These are phyloP conservation scores for Talaromyces proteolyticus DNA, from an alignment of 495 filamentous ascomycete genomes.

Conservation along the genomic window DNA sequence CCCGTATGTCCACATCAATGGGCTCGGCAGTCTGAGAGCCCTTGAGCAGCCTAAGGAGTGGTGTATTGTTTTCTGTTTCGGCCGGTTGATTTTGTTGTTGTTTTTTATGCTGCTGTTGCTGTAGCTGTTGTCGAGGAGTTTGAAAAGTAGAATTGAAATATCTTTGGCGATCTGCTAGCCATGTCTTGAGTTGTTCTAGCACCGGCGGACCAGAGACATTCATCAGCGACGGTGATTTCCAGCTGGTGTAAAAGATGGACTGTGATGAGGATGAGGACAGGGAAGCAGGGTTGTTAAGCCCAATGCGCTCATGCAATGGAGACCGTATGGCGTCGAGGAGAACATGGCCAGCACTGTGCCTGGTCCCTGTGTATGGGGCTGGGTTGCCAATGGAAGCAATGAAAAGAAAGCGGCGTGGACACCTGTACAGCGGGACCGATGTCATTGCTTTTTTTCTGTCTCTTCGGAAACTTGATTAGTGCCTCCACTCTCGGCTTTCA, in stretches of 20 bases:
- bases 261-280: conserved; percentile 26
- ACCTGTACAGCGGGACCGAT: conserved; percentile 10
- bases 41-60: too few species aligned
- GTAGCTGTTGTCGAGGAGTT: not conserved
- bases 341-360: conserved; percentile 74
- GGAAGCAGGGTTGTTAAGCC: conserved; percentile 31
- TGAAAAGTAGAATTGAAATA: conserved; percentile 14
- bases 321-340: conserved; percentile 52
- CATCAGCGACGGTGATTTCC: conserved; percentile 68
- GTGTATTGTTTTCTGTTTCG: too few species aligned
- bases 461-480: too few species aligned
- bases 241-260: conserved; percentile 53
- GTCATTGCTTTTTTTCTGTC: conserved; percentile 2
- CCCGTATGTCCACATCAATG: conserved; percentile 24
- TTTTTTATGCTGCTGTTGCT: not conserved
- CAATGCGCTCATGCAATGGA: conserved; percentile 38
- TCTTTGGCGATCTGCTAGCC: conserved; percentile 39
- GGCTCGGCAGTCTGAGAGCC: too few species aligned
- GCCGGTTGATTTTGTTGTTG: too few species aligned
- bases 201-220: conserved; percentile 58
- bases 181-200: conserved; percentile 29
- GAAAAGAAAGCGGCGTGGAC: conserved; percentile 42
- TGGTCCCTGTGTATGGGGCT: conserved; percentile 57
- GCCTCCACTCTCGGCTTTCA: too few species aligned
- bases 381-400: conserved; percentile 74